Base-by-base conservation (phyloP, 2,329 filamentous ascomycete species). In the Fusarium bactridioides region DNA sequence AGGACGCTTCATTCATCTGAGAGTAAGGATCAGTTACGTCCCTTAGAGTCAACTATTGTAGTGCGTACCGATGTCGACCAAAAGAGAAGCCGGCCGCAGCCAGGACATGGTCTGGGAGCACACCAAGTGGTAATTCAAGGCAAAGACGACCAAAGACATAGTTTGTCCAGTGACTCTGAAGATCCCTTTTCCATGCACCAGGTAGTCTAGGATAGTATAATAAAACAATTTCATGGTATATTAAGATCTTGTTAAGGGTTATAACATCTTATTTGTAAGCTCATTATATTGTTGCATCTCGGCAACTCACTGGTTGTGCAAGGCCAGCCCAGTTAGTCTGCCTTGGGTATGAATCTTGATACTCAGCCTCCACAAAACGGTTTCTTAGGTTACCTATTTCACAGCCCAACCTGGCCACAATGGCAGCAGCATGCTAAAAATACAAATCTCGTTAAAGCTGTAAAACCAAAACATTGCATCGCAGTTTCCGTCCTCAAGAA, bases 251-350 rank as follows among this genome's bases (percentile, higher is more conserved):
- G 4, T 4, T 13, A 5, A 7, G 15, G 5, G 8, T 5, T 5
- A 15, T 10, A 21, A 10, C 0, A 3, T 10, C 6, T 5, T 27
- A 10, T 5, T 10, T 11, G 21, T 21, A 10, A 27, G 10, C 43
- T 9, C 2, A 0, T 19, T 13, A 0, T 45, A 19, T 13, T 25
- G 7, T 19, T 45, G 0, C 16, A 44, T 27, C 18, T 4, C 4
- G 3, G 6, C 3, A 6, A 8, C 25, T n/a, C 9, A 16, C 0
- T 27, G 25, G 44, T 11, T 47, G 25, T 19, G 31, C 21, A 31
- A n/a, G 15, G 27, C 18, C 21, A 18, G 1, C 15, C 10, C 10
- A 13, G 10, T 31, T 18, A 31, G 2, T 48, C 27, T 48, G 13
- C 45, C 27, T 29, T n/a, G 27, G 21, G 15, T 27, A 48, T 12